Conservation (phyloP, 2,329 filamentous ascomycete species). For the Colletotrichum paranaense region DNA sequence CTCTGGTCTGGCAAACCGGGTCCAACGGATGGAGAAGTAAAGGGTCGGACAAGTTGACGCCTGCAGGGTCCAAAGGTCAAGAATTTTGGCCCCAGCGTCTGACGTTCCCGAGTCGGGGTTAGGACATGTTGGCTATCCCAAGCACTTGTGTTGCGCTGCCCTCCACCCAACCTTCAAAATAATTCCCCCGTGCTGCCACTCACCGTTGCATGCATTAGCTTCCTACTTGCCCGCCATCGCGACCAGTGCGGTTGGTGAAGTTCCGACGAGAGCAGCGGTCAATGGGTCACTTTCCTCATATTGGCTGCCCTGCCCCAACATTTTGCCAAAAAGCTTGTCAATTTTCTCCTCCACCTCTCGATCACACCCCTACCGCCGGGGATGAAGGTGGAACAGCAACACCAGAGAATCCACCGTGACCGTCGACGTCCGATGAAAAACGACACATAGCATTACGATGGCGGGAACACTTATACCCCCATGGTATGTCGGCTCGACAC, state of each 20-base stretch:
- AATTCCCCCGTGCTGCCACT: neutral
- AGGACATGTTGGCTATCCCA: neutral
- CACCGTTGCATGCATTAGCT: neutral
- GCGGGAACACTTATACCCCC: constrained; percentile 28
- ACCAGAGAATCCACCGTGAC: neutral
- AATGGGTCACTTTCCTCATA: constrained; percentile 9
- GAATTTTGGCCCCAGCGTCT: neutral
- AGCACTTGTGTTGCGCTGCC: neutral
- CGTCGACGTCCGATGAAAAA: neutral
- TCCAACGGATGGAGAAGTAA: neutral
- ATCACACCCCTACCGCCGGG: neutral
- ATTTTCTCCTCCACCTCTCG: neutral
- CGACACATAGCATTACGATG: neutral
- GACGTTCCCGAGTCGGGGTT: constrained; percentile 3
- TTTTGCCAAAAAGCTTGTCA: neutral
- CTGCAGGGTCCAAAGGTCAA: constrained; percentile 21
- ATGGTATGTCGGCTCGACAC: constrained; percentile 26
- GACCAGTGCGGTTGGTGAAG: neutral
- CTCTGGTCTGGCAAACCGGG: neutral
- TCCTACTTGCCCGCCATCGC: neutral
- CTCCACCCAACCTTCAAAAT: constrained; percentile 1
- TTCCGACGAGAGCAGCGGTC: constrained; percentile 21
- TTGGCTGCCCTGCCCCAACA: neutral
- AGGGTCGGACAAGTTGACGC: constrained; percentile 9
- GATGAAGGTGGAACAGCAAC: constrained; percentile 9